phyloP scores from a whole-genome alignment of 345 rosid species.

The Anastatica hierochuntica region DNA sequence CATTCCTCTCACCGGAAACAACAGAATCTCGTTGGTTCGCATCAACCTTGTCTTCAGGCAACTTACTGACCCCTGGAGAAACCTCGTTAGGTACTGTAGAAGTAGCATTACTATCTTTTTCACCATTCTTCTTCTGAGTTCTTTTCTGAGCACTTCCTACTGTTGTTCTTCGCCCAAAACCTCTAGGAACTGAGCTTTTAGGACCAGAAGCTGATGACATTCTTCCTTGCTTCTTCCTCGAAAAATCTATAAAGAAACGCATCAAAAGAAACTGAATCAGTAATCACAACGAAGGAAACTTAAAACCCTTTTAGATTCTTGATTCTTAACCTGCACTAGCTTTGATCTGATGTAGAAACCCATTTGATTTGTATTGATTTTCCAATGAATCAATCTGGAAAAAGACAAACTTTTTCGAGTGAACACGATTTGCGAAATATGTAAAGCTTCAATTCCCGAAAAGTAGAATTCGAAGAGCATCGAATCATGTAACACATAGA shows the following conservation, averaged over 20 bases:
- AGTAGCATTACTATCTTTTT: conserved; percentile 31
- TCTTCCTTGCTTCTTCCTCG: conserved; percentile 50
- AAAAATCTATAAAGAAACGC: conserved; percentile 46
- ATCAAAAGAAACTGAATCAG: neutral
- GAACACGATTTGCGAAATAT: too few species aligned
- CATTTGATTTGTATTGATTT: conserved; percentile 22
- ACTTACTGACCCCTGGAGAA: conserved; percentile 1
- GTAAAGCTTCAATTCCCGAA: conserved; percentile 5
- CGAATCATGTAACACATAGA: too few species aligned
- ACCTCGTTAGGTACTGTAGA: conserved; percentile 12
- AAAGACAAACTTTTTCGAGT: conserved; percentile 16
- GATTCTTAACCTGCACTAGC: conserved; percentile 49
- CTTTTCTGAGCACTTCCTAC: conserved; percentile 40
- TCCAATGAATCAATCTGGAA: conserved; percentile 46
- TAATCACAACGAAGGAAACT: neutral
- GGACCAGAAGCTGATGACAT: conserved; percentile 35
- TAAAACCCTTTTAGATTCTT: neutral
- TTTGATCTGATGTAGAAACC: conserved; percentile 33
- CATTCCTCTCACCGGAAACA: conserved; percentile 28
- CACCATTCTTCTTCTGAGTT: conserved; percentile 32
- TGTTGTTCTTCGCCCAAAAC: conserved; percentile 37
- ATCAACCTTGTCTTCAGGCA: conserved; percentile 21
- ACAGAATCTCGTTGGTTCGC: conserved; percentile 25
- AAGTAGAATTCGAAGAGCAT: conserved; percentile 12
- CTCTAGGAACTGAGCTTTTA: conserved; percentile 40